Evolutionary conservation across 768 basidiomycete genomes (phyloP), one percentile per base, ranked within the genome.

Genomic region (Termitomyces sp.): DNA sequence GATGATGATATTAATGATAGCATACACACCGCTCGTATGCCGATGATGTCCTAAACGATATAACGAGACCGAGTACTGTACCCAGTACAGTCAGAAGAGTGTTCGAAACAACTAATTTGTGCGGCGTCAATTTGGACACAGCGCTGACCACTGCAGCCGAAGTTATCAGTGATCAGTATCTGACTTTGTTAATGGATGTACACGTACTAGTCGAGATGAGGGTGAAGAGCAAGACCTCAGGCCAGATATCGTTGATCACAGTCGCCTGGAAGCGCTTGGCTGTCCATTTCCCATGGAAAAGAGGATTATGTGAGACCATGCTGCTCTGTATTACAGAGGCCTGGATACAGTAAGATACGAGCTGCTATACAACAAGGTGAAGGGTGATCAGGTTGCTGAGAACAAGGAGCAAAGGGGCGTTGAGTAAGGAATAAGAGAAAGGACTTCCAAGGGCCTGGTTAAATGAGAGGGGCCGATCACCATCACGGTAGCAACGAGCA

Each of bases 21-120:
- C 5, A 43, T 32, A 65, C 77, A 59, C 62, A 84, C 78, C 85
- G 74, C 54, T 87, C 84, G 65, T 87, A 87, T 1, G 87, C 86
- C 37, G 84, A 85, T 12, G 85, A 85, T 7, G 86, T 88, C 59
- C 88, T 75, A 72, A 89, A 90, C 0, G 84, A 85, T 53, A 90
- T 83, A 48, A 86, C 84, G 63, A 85, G 72, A 80, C 79, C 86
- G 67, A 88, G 80, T 27, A 88, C 85, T 14, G 84, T 86, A 79
- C 87, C 87, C 53, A 90, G 75, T 7, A 89, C 87, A 4, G 86
- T 85, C 56, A 90, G 72, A 60, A 87, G 76, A 43, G 73, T 72
- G 55, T 74, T 84, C 12, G 79, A 76, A 54, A 88, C 73, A 0
- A 71, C 72, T n/a, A 88, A 74, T 48, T 78, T 69, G 46, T 73